These are phyloP conservation scores for Peronospora destructor DNA, from an alignment of 352 stramenopile species.

Conservation along the genomic window DNA sequence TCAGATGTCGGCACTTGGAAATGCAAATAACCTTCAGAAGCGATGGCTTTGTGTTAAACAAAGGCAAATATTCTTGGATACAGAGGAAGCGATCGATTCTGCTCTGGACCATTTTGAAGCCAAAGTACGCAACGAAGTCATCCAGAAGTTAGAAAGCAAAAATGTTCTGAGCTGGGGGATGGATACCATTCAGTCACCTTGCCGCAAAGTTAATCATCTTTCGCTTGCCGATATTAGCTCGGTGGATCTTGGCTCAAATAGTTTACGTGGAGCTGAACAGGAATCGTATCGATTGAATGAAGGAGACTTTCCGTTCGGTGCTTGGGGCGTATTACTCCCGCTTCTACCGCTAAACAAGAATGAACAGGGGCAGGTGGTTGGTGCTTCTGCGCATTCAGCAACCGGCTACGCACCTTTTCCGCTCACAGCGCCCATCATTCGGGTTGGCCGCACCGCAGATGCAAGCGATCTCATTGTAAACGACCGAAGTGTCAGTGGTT, in stretches of 20 bases:
- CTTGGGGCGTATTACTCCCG: constrained; percentile 66
- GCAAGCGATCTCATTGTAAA: constrained; percentile 86
- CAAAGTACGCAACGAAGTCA: constrained; percentile 50
- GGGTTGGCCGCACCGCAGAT: constrained; percentile 70
- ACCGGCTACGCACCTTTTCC: constrained; percentile 59
- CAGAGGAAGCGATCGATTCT: constrained; percentile 63
- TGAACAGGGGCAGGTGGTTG: constrained; percentile 29
- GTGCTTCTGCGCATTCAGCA: constrained; percentile 10
- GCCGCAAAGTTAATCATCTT: constrained; percentile 34
- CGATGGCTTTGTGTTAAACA: constrained; percentile 71
- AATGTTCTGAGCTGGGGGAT: constrained; percentile 79
- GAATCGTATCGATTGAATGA: constrained; percentile 10
- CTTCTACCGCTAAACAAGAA: constrained; percentile 67
- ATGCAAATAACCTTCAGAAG: constrained; percentile 38
- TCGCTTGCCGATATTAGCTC: constrained; percentile 9
- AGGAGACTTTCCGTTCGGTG: constrained; percentile 47
- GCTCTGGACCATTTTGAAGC: constrained; percentile 59
- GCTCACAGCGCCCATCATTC: constrained; percentile 60
- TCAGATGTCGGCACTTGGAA: constrained; percentile 11
- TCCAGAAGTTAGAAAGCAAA: constrained; percentile 62
- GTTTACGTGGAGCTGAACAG: constrained; percentile 7
- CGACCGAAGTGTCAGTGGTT: constrained; percentile 79
- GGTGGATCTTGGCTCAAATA: constrained; percentile 6
- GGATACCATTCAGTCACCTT: constrained; percentile 75
- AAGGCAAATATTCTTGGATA: constrained; percentile 59